A percentile compares a stretch with the other conserved stretches of the same genome.
phyloP scores from a whole-genome alignment of 179 eudicot species.

The Corrigiola litoralis region DNA sequence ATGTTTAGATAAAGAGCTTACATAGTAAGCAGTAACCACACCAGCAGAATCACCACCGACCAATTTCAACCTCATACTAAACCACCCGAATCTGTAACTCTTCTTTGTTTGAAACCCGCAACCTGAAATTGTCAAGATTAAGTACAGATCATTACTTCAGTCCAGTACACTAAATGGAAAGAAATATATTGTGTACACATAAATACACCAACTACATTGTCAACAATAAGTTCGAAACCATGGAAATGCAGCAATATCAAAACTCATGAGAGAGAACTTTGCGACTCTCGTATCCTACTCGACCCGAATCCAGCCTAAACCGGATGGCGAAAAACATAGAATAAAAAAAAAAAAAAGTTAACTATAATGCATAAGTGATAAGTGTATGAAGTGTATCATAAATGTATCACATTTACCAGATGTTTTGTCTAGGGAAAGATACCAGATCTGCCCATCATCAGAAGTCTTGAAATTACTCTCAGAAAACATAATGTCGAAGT shows the following conservation, averaged over 20 bases:
- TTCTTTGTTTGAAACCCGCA: constrained; percentile 91
- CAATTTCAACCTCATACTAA: constrained; percentile 89
- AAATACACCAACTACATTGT: too few relatives aligned
- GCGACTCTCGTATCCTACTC: too few relatives aligned
- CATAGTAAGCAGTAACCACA: constrained; percentile 92
- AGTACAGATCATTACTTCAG: too few relatives aligned
- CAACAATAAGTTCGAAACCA: too few relatives aligned
- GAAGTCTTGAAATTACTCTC: constrained; percentile 71
- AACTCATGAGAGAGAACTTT: too few relatives aligned
- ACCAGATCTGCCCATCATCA: constrained; percentile 85
- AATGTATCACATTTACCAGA: constrained; percentile 38
- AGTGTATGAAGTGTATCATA: not conserved
- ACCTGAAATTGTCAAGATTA: too few relatives aligned
- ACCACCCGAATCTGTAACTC: constrained; percentile 94
- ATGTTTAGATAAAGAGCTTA: too few relatives aligned
- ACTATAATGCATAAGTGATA: not conserved
- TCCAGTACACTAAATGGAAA: too few relatives aligned
- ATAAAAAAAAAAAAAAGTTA: not conserved
- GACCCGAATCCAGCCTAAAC: too few relatives aligned
- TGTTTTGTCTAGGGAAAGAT: constrained; percentile 54
- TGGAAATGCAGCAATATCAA: too few relatives aligned
- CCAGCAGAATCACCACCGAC: constrained; percentile 96
- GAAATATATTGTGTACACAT: too few relatives aligned
- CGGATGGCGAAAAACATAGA: too few relatives aligned
- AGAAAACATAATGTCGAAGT: constrained; percentile 67